phyloP scores from a whole-genome alignment of 225 moss, liverwort and hornwort genomes.

The Bryoerythrophyllum caledonicum region DNA sequence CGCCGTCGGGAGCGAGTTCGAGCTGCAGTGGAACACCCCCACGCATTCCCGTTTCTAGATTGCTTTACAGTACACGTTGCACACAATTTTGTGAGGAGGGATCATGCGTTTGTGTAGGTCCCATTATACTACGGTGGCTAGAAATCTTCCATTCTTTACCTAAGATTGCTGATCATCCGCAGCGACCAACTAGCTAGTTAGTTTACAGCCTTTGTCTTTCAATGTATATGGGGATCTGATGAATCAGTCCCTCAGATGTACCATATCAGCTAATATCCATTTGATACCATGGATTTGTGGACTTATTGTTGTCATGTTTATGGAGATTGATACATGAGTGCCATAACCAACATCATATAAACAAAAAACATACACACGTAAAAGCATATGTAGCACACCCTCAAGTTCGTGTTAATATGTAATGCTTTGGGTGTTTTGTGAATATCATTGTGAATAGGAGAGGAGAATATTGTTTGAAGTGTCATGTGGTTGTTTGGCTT shows the following conservation, averaged over 20 bases:
- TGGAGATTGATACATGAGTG: too few species aligned
- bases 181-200: background rate
- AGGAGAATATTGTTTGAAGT: background rate
- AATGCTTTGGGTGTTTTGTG: background rate
- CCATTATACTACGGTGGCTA: background rate
- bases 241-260: conserved; percentile 29
- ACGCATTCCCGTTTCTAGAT: conserved; percentile 22
- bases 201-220: background rate
- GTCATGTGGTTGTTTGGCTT: background rate
- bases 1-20: conserved; percentile 40
- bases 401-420: background rate
- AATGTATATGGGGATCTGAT: conserved; percentile 17
- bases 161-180: conserved; percentile 14
- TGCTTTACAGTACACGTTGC: conserved; percentile 13
- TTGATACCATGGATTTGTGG: conserved; percentile 4
- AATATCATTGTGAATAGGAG: background rate
- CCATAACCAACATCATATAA: too few species aligned
- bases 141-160: conserved; percentile 24
- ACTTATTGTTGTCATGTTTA: too few species aligned
- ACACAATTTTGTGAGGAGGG: conserved; percentile 31
- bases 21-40: conserved; percentile 45
- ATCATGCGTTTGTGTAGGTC: background rate
- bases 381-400: too few species aligned
- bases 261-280: conserved; percentile 18
- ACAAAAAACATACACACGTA: too few species aligned